Percentiles rank a stretch among this genome's conserved stretches.
These are phyloP conservation scores for Teunomyces cretensis DNA, from an alignment of 805 yeast species.

Conservation along the genomic window DNA sequence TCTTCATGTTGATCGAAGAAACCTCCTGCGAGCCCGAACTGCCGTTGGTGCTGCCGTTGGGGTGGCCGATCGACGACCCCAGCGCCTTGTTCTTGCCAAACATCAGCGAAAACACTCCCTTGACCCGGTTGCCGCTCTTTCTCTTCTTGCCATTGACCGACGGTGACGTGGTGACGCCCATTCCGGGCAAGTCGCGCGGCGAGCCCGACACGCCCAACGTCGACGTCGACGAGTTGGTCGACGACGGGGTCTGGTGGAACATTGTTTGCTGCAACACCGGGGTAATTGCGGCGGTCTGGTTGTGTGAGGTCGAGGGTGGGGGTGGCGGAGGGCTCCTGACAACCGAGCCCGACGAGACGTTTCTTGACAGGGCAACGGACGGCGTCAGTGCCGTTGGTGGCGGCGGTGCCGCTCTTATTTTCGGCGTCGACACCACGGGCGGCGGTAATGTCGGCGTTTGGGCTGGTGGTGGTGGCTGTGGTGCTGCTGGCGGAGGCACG, in stretches of 20 bases:
- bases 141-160: slow-evolving; percentile 19
- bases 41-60: slow-evolving; percentile 7
- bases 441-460: too few relatives aligned
- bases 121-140: slow-evolving; percentile 52
- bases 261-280: slow-evolving; percentile 25
- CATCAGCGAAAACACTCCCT: slow-evolving; percentile 58
- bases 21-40: slow-evolving; percentile 11
- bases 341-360: slow-evolving; percentile 22
- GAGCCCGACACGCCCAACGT: slow-evolving; percentile 11
- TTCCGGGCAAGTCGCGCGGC: slow-evolving; percentile 26
- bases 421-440: not conserved
- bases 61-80: slow-evolving; percentile 8
- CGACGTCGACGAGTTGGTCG: slow-evolving; percentile 16
- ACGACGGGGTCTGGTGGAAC: slow-evolving; percentile 8
- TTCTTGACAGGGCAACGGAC: slow-evolving; percentile 4
- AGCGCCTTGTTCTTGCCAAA: slow-evolving; percentile 36
- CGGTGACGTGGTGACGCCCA: slow-evolving; percentile 12
- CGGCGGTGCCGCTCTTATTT: not conserved
- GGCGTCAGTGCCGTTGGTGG: not conserved
- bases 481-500: not conserved
- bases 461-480: not conserved
- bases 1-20: slow-evolving; percentile 48
- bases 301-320: slow-evolving; percentile 14
- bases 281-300: slow-evolving; percentile 30
- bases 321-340: slow-evolving; percentile 22